phyloP scores from a whole-genome alignment of 179 eudicot species.

The Actinidia arguta region DNA sequence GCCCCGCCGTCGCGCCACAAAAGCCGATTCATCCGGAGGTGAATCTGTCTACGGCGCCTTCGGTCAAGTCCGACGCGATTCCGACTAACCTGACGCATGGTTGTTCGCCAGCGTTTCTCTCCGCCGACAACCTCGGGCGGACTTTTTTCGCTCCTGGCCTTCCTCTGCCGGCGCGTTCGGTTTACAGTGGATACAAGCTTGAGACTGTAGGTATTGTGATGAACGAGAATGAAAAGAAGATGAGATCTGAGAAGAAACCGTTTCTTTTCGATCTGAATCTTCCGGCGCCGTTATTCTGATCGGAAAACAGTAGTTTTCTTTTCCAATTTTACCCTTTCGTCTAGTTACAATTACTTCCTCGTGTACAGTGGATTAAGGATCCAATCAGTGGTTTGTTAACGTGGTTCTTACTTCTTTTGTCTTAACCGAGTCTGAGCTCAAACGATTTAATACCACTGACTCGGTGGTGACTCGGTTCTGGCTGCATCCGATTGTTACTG shows the following conservation, averaged over 20 bases:
- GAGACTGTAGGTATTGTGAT: constrained; percentile 27
- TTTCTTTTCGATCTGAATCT: constrained; percentile 44
- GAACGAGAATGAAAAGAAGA: constrained; percentile 28
- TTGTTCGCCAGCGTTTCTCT: background rate
- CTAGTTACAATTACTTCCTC: too few species aligned
- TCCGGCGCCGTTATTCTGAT: constrained; percentile 47
- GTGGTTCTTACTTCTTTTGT: too few species aligned
- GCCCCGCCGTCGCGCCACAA: background rate
- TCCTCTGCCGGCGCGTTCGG: constrained; percentile 9
- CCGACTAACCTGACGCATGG: constrained; percentile 7
- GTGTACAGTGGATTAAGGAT: too few species aligned
- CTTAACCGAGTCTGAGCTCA: too few species aligned
- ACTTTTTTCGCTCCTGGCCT: background rate
- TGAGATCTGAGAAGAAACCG: constrained; percentile 31
- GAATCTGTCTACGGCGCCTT: background rate
- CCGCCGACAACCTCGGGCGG: constrained; percentile 2
- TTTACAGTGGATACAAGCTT: constrained; percentile 27
- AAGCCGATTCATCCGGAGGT: background rate
- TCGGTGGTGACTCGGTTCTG: too few species aligned
- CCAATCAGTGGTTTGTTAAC: too few species aligned
- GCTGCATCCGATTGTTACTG: too few species aligned
- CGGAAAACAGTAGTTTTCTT: too few species aligned
- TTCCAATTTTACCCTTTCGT: too few species aligned
- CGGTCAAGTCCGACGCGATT: background rate
- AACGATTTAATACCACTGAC: too few species aligned